phyloP scores from a whole-genome alignment of 2,329 filamentous ascomycete genomes.

The Colletotrichum tamarilloi region DNA sequence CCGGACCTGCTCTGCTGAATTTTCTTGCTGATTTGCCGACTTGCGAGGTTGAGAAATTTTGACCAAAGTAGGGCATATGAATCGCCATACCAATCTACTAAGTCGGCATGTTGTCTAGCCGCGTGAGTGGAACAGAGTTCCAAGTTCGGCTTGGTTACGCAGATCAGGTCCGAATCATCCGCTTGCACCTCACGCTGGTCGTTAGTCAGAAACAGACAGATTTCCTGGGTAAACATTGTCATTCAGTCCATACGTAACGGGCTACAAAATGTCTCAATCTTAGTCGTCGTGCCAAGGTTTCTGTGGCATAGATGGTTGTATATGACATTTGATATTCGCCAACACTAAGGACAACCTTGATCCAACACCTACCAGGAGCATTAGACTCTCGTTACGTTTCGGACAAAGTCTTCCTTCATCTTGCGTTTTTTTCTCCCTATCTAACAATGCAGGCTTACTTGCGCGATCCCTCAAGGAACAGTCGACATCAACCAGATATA shows the following conservation, averaged over 20 bases:
- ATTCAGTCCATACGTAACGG: neutral
- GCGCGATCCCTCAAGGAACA: neutral
- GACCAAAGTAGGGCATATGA: neutral
- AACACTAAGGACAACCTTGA: too few relatives aligned
- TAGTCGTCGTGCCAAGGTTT: neutral
- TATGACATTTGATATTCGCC: neutral
- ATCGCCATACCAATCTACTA: neutral
- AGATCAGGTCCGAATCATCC: neutral
- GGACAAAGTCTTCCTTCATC: too few relatives aligned
- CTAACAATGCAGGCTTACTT: constrained; percentile 4
- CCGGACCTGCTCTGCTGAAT: neutral
- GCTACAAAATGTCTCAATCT: neutral
- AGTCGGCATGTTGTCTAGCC: neutral
- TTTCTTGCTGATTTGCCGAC: neutral
- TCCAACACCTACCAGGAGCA: neutral
- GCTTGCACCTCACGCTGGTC: neutral
- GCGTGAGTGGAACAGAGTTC: neutral
- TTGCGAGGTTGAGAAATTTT: neutral
- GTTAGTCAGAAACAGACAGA: neutral
- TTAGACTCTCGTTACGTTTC: neutral
- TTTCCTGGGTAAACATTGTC: neutral
- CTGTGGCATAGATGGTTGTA: neutral
- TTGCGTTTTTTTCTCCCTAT: neutral
- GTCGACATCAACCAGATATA: too few relatives aligned
- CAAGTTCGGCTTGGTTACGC: neutral